These are phyloP conservation scores for Bretschneidera sinensis DNA, from an alignment of 345 rosid species.

Conservation along the genomic window DNA sequence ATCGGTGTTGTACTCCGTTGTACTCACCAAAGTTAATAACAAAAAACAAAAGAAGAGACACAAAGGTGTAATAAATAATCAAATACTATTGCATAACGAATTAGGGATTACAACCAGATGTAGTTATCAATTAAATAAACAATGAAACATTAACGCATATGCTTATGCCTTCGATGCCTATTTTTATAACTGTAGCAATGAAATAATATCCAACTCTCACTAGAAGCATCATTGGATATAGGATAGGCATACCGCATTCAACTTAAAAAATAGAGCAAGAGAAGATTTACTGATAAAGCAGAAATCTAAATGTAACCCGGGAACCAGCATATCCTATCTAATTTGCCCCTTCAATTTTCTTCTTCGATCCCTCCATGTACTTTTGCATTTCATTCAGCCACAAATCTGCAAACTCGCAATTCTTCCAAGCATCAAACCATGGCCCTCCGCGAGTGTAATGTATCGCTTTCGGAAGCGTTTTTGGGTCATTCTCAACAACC, in stretches of 20 bases:
- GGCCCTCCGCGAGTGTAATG: slow-evolving; percentile 98
- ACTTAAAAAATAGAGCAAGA: background rate
- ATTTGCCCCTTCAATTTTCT: background rate
- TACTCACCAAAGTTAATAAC: too few relatives aligned
- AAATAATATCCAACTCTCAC: too few relatives aligned
- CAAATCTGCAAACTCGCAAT: slow-evolving; percentile 86
- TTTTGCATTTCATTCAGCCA: slow-evolving; percentile 83
- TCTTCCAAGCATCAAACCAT: slow-evolving; percentile 94
- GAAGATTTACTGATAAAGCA: background rate
- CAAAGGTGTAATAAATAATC: too few relatives aligned
- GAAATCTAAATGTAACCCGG: background rate
- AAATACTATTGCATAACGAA: too few relatives aligned
- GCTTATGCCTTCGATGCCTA: too few relatives aligned
- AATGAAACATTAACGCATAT: too few relatives aligned
- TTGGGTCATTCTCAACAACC: slow-evolving; percentile 55
- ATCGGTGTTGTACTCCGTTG: too few relatives aligned
- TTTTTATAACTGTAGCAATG: background rate
- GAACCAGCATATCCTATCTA: slow-evolving; percentile 14
- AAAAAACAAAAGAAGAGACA: too few relatives aligned
- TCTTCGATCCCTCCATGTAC: slow-evolving; percentile 30
- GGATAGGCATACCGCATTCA: background rate
- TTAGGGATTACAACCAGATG: too few relatives aligned
- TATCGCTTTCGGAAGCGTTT: slow-evolving; percentile 67
- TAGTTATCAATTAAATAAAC: too few relatives aligned
- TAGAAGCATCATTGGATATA: background rate